Evolutionary conservation across 2,329 filamentous ascomycete species (phyloP).

Genomic region (Neurospora crassa): DNA sequence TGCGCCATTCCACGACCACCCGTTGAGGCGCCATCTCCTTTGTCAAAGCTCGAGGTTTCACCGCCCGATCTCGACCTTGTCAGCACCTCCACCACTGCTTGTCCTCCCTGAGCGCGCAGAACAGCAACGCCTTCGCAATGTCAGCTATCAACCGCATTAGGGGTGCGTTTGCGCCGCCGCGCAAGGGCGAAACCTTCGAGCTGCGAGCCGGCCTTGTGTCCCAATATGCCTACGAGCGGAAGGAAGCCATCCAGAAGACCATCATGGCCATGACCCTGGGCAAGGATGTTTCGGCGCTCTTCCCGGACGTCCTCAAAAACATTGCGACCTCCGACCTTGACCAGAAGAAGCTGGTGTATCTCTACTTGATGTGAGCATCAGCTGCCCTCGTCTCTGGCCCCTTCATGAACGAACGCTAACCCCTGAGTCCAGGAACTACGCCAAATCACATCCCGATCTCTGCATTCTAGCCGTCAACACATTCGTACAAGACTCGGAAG

Average conservation of each 20-base stretch:
- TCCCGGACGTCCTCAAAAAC: slow-evolving; percentile 97
- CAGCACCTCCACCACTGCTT: background rate
- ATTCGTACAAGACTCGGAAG: slow-evolving; percentile 97
- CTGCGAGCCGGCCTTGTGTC: slow-evolving; percentile 90
- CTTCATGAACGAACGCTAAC: slow-evolving; percentile 10
- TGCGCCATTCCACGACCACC: background rate
- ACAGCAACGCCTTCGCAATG: slow-evolving; percentile 1
- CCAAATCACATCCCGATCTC: slow-evolving; percentile 95
- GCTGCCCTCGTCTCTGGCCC: background rate
- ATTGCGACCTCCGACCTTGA: slow-evolving; percentile 91
- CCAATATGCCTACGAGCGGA: slow-evolving; percentile 98
- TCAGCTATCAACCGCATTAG: slow-evolving; percentile 89
- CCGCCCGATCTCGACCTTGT: background rate
- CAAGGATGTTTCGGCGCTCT: slow-evolving; percentile 95
- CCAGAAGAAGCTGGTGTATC: slow-evolving; percentile 98
- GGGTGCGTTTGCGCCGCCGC: slow-evolving; percentile 83
- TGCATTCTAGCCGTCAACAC: slow-evolving; percentile 99
- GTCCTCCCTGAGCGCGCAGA: background rate
- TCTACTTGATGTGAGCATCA: slow-evolving; percentile 78
- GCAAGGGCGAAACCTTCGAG: slow-evolving; percentile 98
- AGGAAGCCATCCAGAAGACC: slow-evolving; percentile 98
- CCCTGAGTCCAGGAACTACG: slow-evolving; percentile 70
- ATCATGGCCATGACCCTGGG: slow-evolving; percentile 99
- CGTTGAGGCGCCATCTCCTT: background rate
- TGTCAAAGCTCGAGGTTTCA: background rate